phyloP scores from a whole-genome alignment of 2,329 filamentous ascomycete genomes.

The Peltaster fructicola region DNA sequence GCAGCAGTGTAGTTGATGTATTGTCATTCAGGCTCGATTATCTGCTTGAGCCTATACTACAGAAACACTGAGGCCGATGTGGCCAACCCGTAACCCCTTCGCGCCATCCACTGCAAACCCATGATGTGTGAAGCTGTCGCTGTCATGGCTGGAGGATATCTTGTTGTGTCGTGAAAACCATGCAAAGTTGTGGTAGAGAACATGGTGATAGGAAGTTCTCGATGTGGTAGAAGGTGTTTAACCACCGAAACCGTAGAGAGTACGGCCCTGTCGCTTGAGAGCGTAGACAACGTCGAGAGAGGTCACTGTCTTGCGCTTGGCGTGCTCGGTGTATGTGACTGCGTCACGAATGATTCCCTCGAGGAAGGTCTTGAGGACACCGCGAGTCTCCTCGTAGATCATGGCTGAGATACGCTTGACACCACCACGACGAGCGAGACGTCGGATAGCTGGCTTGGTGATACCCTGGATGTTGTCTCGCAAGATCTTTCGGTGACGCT shows the following conservation, averaged over 20 bases:
- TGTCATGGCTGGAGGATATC: constrained; percentile 20
- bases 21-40: constrained; percentile 13
- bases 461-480: constrained; percentile 99
- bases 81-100: constrained; percentile 12
- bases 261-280: constrained; percentile 46
- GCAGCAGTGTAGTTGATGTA: constrained; percentile 8
- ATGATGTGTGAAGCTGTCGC: constrained; percentile 13
- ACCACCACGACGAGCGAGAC: constrained; percentile 97
- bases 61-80: constrained; percentile 4
- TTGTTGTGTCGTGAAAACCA: constrained; percentile 19
- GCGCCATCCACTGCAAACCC: constrained; percentile 19
- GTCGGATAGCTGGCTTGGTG: constrained; percentile 94
- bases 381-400: constrained; percentile 73
- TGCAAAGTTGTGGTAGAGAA: constrained; percentile 12
- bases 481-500: constrained; percentile 98
- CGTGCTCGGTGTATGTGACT: constrained; percentile 69
- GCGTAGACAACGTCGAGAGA: constrained; percentile 46
- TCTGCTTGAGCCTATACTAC: constrained; percentile 10
- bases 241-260: constrained; percentile 53
- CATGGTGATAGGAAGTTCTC: constrained; percentile 7
- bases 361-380: constrained; percentile 70
- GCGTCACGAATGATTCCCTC: constrained; percentile 65
- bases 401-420: constrained; percentile 99
- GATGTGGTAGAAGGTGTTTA: constrained; percentile 20
- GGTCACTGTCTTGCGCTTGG: constrained; percentile 58